phyloP scores from a whole-genome alignment of 495 filamentous ascomycete genomes.

The Cladorrhinum samala region DNA sequence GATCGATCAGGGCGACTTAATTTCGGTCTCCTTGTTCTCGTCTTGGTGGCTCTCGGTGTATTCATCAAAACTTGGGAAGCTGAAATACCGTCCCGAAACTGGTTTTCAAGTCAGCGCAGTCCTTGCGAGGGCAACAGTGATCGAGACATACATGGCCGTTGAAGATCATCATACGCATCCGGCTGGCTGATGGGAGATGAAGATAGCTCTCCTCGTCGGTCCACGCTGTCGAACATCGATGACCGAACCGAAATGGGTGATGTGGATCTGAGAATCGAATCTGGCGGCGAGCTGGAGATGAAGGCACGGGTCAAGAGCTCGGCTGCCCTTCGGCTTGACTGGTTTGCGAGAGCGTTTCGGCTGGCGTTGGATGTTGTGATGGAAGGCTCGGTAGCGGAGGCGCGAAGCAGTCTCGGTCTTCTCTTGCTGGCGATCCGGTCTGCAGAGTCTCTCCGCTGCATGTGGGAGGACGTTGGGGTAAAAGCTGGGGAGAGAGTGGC shows the following conservation, averaged over 20 bases:
- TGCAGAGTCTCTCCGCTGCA: slow-evolving; percentile 33
- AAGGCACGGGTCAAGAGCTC: slow-evolving; percentile 46
- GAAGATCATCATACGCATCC: slow-evolving; percentile 24
- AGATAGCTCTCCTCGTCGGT: slow-evolving; percentile 21
- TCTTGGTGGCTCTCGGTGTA: slow-evolving; percentile 38
- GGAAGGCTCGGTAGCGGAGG: slow-evolving; percentile 47
- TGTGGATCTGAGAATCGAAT: slow-evolving; percentile 25
- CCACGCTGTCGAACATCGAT: slow-evolving; percentile 30
- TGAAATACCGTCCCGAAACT: slow-evolving; percentile 46
- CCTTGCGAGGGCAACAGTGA: neutral
- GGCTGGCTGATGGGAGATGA: slow-evolving; percentile 28
- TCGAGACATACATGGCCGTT: slow-evolving; percentile 22
- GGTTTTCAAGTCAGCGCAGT: slow-evolving; percentile 12
- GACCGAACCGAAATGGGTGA: slow-evolving; percentile 33
- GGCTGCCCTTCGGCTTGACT: slow-evolving; percentile 41
- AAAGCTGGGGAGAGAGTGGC: slow-evolving; percentile 22
- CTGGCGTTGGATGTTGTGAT: slow-evolving; percentile 50
- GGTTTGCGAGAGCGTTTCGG: slow-evolving; percentile 40
- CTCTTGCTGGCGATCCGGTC: slow-evolving; percentile 28
- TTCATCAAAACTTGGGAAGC: slow-evolving; percentile 52
- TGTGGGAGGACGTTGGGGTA: slow-evolving; percentile 21
- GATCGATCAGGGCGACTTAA: slow-evolving; percentile 26
- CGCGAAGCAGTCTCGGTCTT: slow-evolving; percentile 45
- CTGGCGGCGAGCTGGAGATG: slow-evolving; percentile 35
- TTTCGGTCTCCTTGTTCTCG: slow-evolving; percentile 26